Evolutionary conservation across 164 flowering plant genomes (phyloP), one percentile per base, ranked within the genome.

Genomic region (Piper betle): DNA sequence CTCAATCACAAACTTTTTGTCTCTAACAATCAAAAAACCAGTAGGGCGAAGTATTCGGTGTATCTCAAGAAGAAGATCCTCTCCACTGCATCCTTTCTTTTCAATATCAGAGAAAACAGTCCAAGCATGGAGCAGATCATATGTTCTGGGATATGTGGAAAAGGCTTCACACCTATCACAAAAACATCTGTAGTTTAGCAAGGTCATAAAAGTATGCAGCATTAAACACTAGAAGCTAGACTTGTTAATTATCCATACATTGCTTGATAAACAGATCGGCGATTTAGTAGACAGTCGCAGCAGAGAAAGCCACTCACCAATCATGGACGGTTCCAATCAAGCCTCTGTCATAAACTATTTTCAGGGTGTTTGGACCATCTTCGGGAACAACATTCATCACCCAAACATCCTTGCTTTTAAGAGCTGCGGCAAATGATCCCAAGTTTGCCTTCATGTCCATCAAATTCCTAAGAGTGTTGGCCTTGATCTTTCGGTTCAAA

Each of bases 391-490:
- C 88, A 71, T 87, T 90, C 97, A 85, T 90, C 58, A 90, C 97
- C 97, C 97, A 90, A 20, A 87, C 91, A 75, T 82, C 78, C 73
- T 85, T 83, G 62, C 66, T 74, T 60, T 74, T 87, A 74, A 90
- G 70, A 61, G 95, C 86, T 65, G 92, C 93, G 38, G 86, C 95
- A 73, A 90, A 87, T 55, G 93, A 90, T 33, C 97, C 97, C 67
- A 90, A 61, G 71, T 83, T 74, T 60, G 97, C 92, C 64, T 86
- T 90, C 97, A 90, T 85, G 71, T 87, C 96, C 96, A 90, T 90
- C 78, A 87, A 50, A 60, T 90, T 87, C 75, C 96, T 81, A 25
- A 86, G 17, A 33, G 85, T 77, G 48, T 86, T 74, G 2, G 81
- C 56, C 61, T 72, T 41, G 39, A 84, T 68, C 74, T 83, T 87